A percentile compares a stretch with the other conserved stretches of the same genome.
Conservation (phyloP, 441 rosid species). For the Syzygium syzygioides region DNA sequence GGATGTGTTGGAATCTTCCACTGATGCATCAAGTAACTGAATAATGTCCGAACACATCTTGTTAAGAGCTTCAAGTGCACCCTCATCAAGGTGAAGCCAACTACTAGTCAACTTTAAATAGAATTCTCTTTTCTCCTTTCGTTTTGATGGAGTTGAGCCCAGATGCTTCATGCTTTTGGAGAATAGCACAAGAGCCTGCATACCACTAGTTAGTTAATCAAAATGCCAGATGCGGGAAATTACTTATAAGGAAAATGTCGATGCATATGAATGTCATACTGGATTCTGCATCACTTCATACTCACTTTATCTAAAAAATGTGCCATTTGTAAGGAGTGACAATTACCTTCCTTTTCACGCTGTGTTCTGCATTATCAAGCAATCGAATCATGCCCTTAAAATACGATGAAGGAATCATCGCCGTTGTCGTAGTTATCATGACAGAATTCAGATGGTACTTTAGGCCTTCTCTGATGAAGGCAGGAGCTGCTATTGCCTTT, state of each 20-base stretch:
- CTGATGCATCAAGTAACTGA: slow-evolving; percentile 45
- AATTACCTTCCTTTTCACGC: slow-evolving; percentile 72
- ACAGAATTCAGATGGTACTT: slow-evolving; percentile 50
- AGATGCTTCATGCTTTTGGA: slow-evolving; percentile 58
- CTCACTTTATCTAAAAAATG: background rate
- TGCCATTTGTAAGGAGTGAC: background rate
- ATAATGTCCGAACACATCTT: slow-evolving; percentile 67
- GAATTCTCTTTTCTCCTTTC: slow-evolving; percentile 34
- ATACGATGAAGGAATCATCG: slow-evolving; percentile 67
- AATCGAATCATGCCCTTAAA: slow-evolving; percentile 67
- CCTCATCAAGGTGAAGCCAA: slow-evolving; percentile 63
- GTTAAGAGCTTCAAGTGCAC: slow-evolving; percentile 44
- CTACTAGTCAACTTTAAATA: slow-evolving; percentile 22
- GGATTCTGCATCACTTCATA: background rate
- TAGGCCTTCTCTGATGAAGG: slow-evolving; percentile 45
- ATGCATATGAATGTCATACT: background rate
- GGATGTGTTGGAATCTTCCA: slow-evolving; percentile 45
- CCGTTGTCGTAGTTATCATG: slow-evolving; percentile 48
- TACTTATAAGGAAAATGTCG: background rate
- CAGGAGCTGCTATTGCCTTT: slow-evolving; percentile 36
- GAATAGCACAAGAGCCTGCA: slow-evolving; percentile 81
- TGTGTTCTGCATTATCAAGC: slow-evolving; percentile 50
- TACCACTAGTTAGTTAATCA: background rate
- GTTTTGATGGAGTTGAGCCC: slow-evolving; percentile 37
- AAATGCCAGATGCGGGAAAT: background rate